Percentiles rank a stretch among this genome's conserved stretches.
phyloP scores from a whole-genome alignment of 768 basidiomycete genomes.

The Cyclocybe cylindracea region DNA sequence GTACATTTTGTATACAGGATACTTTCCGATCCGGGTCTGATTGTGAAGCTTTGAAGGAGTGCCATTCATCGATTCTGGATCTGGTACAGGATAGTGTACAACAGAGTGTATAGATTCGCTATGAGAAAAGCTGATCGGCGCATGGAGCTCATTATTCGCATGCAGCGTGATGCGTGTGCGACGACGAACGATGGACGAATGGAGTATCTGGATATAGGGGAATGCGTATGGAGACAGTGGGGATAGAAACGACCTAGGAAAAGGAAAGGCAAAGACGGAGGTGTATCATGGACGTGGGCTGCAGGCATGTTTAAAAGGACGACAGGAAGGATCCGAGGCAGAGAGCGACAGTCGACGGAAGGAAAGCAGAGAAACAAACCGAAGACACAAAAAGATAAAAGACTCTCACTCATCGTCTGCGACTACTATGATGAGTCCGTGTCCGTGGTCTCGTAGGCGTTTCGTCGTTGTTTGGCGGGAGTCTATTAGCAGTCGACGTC shows the following conservation, averaged over 20 bases:
- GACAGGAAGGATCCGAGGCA: background rate
- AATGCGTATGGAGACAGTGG: constrained; percentile 11
- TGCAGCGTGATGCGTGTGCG: too few relatives aligned
- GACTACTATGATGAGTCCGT: constrained; percentile 9
- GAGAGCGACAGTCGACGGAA: constrained; percentile 1
- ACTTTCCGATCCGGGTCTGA: too few relatives aligned
- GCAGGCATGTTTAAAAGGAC: background rate
- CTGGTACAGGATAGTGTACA: too few relatives aligned
- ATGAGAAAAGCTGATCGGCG: too few relatives aligned
- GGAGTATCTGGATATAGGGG: constrained; percentile 2
- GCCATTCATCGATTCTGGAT: too few relatives aligned
- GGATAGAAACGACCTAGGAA: constrained; percentile 5
- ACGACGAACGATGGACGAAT: background rate
- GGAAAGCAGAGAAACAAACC: constrained; percentile 1
- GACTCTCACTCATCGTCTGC: constrained; percentile 13
- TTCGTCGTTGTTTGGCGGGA: constrained; percentile 21
- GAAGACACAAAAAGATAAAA: background rate
- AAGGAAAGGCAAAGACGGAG: constrained; percentile 7
- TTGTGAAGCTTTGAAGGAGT: too few relatives aligned
- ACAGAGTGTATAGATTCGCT: too few relatives aligned
- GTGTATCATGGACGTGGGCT: background rate
- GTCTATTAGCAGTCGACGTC: constrained; percentile 1
- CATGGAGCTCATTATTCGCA: too few relatives aligned
- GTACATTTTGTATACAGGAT: too few relatives aligned
- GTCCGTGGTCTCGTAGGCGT: constrained; percentile 25